Base-by-base conservation (phyloP, 805 yeast genomes). In the Pichia thaimueangensis region DNA sequence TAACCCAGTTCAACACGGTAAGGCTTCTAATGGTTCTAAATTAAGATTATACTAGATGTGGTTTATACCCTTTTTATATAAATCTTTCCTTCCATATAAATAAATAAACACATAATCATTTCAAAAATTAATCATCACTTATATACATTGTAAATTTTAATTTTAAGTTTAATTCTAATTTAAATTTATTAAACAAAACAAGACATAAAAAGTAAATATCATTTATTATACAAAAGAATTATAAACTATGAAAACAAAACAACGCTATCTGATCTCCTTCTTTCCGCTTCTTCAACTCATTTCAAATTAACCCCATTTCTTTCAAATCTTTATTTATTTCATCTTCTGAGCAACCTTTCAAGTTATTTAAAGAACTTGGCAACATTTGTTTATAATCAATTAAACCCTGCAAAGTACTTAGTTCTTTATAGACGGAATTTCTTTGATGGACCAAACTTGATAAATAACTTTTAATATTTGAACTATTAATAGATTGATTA, bases 1-100 rank as follows among this genome's bases (percentile, higher is more conserved):
- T 82, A 86, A 95, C 73, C 98, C 99, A 70, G 97, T 91, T 71
- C 87, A 95, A 81, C 99, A 94, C 81, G 97, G 97, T 83, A 63
- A 62, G 56, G 56, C 65, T 46, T 54, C 65, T 48, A 53, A 58
- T 46, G 67, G 65, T 58, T 57, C 65, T 35, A 60, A 61, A 55
- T 58, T 62, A 55, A 62, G 53, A 56, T 60, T 62, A 52, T 61
- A 62, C 55, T 62, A 59, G 54, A 45, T 49, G 46, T 47, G 49
- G 39, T 30, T 31, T 19, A 21, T n/a, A n/a, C n/a, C n/a, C n/a
- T 16, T 36, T 32, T 33, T 41, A 39, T 45, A 45, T 45, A 37
- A 42, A 41, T 39, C 42, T 42, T 34, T 34, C 22, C 33, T 41
- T 36, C n/a, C n/a, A 35, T 35, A 24, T 30, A 20, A 16, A 17